These are phyloP conservation scores for Camelina laxa DNA, from an alignment of 345 rosid genomes.

Conservation along the genomic window DNA sequence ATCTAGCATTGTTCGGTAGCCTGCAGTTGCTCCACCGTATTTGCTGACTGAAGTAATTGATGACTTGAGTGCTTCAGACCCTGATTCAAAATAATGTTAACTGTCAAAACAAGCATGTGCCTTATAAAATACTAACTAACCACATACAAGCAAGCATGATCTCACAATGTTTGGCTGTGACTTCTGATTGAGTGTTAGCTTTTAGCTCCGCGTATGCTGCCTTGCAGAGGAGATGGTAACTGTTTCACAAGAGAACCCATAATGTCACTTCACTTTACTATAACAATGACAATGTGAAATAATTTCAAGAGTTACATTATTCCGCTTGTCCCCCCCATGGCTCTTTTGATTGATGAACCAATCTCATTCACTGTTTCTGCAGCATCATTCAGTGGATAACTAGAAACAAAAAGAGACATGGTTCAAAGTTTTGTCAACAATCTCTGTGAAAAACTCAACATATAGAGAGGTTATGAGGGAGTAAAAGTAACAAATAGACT, in stretches of 20 bases:
- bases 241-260: slow-evolving; percentile 41
- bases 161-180: slow-evolving; percentile 81
- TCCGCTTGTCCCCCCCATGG: slow-evolving; percentile 99
- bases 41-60: slow-evolving; percentile 84
- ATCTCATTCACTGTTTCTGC: slow-evolving; percentile 90
- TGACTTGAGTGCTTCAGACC: slow-evolving; percentile 88
- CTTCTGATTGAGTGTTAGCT: slow-evolving; percentile 53
- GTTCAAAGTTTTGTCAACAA: background rate
- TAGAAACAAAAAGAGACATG: slow-evolving; percentile 45
- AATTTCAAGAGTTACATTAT: slow-evolving; percentile 58
- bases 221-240: slow-evolving; percentile 81
- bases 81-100: slow-evolving; percentile 46
- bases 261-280: slow-evolving; percentile 5
- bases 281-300: slow-evolving; percentile 3
- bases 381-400: slow-evolving; percentile 93
- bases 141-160: slow-evolving; percentile 30
- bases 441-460: slow-evolving; percentile 29
- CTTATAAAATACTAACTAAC: slow-evolving; percentile 17
- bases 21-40: slow-evolving; percentile 94
- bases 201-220: slow-evolving; percentile 86
- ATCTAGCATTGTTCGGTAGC: slow-evolving; percentile 88
- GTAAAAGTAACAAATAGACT: slow-evolving; percentile 41
- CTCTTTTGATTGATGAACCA: slow-evolving; percentile 79
- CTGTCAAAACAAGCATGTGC: slow-evolving; percentile 24
- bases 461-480: background rate